Evolutionary conservation across 257 asterid genomes (phyloP).

Genomic region (Petunia axillaris): DNA sequence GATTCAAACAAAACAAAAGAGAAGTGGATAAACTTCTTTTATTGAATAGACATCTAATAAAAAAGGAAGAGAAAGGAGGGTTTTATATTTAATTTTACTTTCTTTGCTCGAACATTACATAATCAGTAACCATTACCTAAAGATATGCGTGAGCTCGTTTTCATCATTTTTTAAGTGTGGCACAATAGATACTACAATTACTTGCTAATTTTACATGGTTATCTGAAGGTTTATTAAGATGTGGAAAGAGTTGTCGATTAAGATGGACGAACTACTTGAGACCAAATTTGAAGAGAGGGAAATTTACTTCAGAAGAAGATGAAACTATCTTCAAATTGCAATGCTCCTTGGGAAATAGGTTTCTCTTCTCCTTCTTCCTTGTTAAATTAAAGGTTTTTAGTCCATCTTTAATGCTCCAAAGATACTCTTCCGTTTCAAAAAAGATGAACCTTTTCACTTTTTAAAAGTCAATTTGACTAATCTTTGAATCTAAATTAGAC

Average conservation of each 20-base stretch:
- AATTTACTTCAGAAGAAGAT: slow-evolving; percentile 55
- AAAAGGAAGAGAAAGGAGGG: not conserved
- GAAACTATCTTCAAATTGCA: slow-evolving; percentile 60
- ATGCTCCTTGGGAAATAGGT: slow-evolving; percentile 70
- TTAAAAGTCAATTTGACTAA: no score
- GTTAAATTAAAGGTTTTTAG: not conserved
- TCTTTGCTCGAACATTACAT: not conserved
- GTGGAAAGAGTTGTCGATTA: slow-evolving; percentile 73
- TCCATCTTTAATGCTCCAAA: no score
- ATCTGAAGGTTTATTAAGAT: slow-evolving; percentile 51
- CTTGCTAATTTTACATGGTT: not conserved
- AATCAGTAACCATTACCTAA: not conserved
- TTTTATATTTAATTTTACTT: not conserved
- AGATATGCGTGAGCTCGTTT: not conserved
- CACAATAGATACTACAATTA: not conserved
- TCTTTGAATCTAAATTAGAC: no score
- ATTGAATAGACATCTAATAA: no score
- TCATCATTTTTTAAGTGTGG: not conserved
- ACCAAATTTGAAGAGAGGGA: slow-evolving; percentile 65
- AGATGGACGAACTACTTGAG: slow-evolving; percentile 72
- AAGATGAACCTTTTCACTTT: no score
- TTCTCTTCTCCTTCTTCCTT: not conserved
- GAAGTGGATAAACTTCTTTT: no score
- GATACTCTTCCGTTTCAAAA: no score
- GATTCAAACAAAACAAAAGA: no score